Percentiles rank a stretch among this genome's conserved stretches.
Evolutionary conservation across 2,329 filamentous ascomycete genomes (phyloP).

Genomic region (Nannizzia gypsea): DNA sequence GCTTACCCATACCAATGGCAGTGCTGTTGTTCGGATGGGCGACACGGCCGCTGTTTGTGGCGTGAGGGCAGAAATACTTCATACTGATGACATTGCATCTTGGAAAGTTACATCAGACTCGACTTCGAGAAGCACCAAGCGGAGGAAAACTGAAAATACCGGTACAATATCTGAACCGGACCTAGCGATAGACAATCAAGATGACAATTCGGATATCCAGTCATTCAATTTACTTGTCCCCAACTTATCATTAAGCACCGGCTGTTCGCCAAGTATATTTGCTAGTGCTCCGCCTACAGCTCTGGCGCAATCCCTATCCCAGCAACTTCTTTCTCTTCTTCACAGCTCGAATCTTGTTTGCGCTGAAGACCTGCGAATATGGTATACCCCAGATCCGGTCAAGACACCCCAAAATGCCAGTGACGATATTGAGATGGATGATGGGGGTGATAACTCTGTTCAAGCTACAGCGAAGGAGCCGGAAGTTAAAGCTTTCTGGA

Average conservation of each 20-base stretch:
- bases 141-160: constrained; percentile 20
- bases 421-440: constrained; percentile 36
- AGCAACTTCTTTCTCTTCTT: constrained; percentile 63
- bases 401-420: constrained; percentile 8
- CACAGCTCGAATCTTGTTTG: constrained; percentile 58
- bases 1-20: constrained; percentile 79
- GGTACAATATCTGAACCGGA: constrained; percentile 13
- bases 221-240: constrained; percentile 65
- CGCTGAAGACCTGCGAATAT: constrained; percentile 60
- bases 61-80: constrained; percentile 72
- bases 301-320: constrained; percentile 73
- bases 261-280: constrained; percentile 73
- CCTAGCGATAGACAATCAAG: constrained; percentile 36
- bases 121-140: constrained; percentile 21
- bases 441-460: constrained; percentile 22
- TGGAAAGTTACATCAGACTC: constrained; percentile 31
- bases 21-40: constrained; percentile 73
- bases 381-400: constrained; percentile 43
- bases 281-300: constrained; percentile 71
- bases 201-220: constrained; percentile 37
- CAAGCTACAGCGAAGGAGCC: constrained; percentile 19
- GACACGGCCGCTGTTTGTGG: constrained; percentile 94
- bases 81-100: constrained; percentile 58
- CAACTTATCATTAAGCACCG: constrained; percentile 85
- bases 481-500: constrained; percentile 78